These are phyloP conservation scores for Choanephora cucurbitarum DNA, from an alignment of 371 early-diverging fungal genomes.

Conservation along the genomic window DNA sequence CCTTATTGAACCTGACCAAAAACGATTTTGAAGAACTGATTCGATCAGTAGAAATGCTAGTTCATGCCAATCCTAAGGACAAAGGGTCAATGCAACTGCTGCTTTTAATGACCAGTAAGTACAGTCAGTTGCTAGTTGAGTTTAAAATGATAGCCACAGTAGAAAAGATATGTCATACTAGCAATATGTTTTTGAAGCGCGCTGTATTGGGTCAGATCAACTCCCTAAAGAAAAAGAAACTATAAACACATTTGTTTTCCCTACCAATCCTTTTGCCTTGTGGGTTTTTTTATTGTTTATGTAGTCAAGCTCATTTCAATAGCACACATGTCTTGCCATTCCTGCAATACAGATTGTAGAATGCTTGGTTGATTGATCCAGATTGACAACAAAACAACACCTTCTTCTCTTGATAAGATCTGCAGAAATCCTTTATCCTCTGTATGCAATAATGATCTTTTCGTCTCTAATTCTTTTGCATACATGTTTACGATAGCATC, in stretches of 20 bases:
- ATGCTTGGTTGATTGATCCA: slow-evolving; percentile 49
- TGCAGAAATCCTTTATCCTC: slow-evolving; percentile 22
- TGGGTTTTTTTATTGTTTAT: too few relatives aligned
- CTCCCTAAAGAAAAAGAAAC: slow-evolving; percentile 14
- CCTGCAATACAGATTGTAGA: slow-evolving; percentile 19
- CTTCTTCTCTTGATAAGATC: slow-evolving; percentile 36
- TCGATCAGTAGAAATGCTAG: slow-evolving; percentile 9
- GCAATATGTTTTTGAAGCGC: slow-evolving; percentile 27
- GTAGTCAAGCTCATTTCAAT: slow-evolving; percentile 15
- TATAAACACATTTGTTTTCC: too few relatives aligned
- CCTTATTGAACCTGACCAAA: slow-evolving; percentile 9
- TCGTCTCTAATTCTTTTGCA: slow-evolving; percentile 25
- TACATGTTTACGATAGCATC: slow-evolving; percentile 36
- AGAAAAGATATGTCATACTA: slow-evolving; percentile 8
- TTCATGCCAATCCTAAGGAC: slow-evolving; percentile 19
- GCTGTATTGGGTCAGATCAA: slow-evolving; percentile 17
- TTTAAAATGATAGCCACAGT: background rate
- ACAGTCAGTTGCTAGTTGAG: slow-evolving; percentile 18
- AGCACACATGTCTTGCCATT: slow-evolving; percentile 40
- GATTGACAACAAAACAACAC: slow-evolving; percentile 35
- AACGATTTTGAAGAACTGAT: slow-evolving; percentile 3
- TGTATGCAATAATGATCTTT: slow-evolving; percentile 17
- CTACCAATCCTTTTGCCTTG: too few relatives aligned
- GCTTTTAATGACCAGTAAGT: slow-evolving; percentile 18
- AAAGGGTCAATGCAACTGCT: slow-evolving; percentile 25